phyloP scores from a whole-genome alignment of 2,329 filamentous ascomycete species.

The Fusarium pseudocircinatum region DNA sequence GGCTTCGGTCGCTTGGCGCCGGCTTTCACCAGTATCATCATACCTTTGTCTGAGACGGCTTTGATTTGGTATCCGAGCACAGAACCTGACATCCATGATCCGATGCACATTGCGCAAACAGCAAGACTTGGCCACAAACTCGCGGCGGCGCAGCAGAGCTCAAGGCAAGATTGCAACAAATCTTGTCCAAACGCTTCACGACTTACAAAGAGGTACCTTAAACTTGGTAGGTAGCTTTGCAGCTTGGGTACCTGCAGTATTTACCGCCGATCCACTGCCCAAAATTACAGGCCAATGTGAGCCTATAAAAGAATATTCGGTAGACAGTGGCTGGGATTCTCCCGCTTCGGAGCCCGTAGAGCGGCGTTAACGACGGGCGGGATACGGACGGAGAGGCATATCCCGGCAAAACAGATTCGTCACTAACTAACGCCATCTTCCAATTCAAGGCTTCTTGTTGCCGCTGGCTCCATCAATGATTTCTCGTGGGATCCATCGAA shows the following conservation, averaged over 20 bases:
- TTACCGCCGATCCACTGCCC: slow-evolving; percentile 15
- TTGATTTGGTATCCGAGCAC: slow-evolving; percentile 12
- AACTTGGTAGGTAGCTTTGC: background rate
- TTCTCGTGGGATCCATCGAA: slow-evolving; percentile 8
- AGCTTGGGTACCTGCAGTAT: slow-evolving; percentile 23
- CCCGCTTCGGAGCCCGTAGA: slow-evolving; percentile 23
- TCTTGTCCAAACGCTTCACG: background rate
- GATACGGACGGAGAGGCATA: slow-evolving; percentile 6
- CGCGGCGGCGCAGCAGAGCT: slow-evolving; percentile 2
- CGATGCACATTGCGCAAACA: background rate
- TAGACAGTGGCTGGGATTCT: slow-evolving; percentile 32
- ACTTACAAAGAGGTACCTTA: slow-evolving; percentile 1
- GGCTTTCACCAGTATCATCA: slow-evolving; percentile 30
- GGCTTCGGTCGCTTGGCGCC: slow-evolving; percentile 25
- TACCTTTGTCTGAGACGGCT: slow-evolving; percentile 6
- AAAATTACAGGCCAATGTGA: background rate
- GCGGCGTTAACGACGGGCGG: slow-evolving; percentile 10
- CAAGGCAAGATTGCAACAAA: background rate
- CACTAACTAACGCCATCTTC: slow-evolving; percentile 35
- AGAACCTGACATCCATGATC: background rate
- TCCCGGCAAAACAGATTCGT: slow-evolving; percentile 30
- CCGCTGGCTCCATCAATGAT: slow-evolving; percentile 18
- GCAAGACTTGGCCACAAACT: slow-evolving; percentile 1
- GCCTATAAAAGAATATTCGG: slow-evolving; percentile 15
- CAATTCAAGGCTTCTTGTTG: slow-evolving; percentile 15